Percentiles rank a stretch among this genome's conserved stretches.
phyloP scores from a whole-genome alignment of 257 asterid species.

The Salvia rosmarinus region DNA sequence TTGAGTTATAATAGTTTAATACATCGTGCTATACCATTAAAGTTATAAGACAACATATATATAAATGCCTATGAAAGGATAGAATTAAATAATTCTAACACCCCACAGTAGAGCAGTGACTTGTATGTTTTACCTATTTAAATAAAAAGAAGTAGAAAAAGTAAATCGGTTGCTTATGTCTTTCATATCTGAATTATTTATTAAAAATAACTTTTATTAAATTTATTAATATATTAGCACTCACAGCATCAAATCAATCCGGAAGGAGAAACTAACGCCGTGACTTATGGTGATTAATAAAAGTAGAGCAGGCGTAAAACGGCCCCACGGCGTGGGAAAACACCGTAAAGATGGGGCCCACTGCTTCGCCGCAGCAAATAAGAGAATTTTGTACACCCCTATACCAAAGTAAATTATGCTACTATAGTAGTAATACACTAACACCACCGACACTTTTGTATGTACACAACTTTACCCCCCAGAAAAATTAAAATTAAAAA shows the following conservation, averaged over 20 bases:
- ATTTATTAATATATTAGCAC: not conserved
- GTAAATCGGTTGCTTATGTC: not conserved
- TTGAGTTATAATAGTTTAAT: no score
- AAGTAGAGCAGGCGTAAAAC: not conserved
- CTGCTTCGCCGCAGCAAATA: not conserved
- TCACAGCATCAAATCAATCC: not conserved
- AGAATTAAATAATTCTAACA: not conserved
- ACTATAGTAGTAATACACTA: not conserved
- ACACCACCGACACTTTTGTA: slow-evolving; percentile 60
- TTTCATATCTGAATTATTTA: not conserved
- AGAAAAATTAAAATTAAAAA: not conserved
- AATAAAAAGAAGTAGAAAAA: not conserved
- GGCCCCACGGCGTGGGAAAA: slow-evolving; percentile 43
- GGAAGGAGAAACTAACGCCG: slow-evolving; percentile 26
- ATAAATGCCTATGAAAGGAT: not conserved
- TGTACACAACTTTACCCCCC: not conserved
- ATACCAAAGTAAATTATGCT: slow-evolving; percentile 3
- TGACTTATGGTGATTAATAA: slow-evolving; percentile 18
- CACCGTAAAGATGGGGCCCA: slow-evolving; percentile 43
- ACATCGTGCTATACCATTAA: not conserved
- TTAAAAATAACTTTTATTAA: not conserved
- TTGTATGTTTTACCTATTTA: not conserved
- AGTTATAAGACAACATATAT: not conserved
- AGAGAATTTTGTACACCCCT: not conserved
- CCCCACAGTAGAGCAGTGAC: not conserved